A percentile compares a stretch with the other conserved stretches of the same genome.
Evolutionary conservation across 1,284 basidiomycete species (phyloP).

Genomic region (Papiliotrema laurentii): DNA sequence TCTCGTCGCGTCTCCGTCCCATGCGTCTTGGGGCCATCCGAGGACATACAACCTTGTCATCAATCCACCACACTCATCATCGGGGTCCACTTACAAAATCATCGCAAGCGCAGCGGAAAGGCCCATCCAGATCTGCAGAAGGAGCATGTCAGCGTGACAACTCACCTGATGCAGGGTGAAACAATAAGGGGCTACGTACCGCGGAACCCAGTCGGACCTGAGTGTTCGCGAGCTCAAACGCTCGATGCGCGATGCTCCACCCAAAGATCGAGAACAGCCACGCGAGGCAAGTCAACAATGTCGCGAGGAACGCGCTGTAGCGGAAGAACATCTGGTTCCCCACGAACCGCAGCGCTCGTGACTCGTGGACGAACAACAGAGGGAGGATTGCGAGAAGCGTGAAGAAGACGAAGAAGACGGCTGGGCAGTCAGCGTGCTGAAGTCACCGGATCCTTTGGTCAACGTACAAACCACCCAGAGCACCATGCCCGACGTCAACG

Average conservation of each 20-base stretch:
- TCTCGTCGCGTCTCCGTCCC: slow-evolving; percentile 27
- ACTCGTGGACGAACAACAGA: slow-evolving; percentile 38
- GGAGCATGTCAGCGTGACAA: too few species aligned
- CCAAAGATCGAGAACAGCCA: slow-evolving; percentile 45
- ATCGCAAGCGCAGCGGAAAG: slow-evolving; percentile 30
- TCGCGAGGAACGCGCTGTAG: slow-evolving; percentile 23
- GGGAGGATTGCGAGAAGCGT: slow-evolving; percentile 36
- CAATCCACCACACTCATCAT: too few species aligned
- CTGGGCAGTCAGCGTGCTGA: slow-evolving; percentile 13
- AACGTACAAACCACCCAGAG: slow-evolving; percentile 42
- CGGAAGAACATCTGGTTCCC: slow-evolving; percentile 38
- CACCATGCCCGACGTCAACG: slow-evolving; percentile 41
- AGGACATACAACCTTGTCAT: slow-evolving; percentile 25
- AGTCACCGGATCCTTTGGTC: not conserved
- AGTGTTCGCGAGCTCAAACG: slow-evolving; percentile 21
- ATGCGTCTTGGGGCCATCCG: slow-evolving; percentile 39
- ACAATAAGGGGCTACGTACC: slow-evolving; percentile 12
- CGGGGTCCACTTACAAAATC: slow-evolving; percentile 26
- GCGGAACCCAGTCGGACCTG: slow-evolving; percentile 32
- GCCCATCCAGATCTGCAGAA: slow-evolving; percentile 45
- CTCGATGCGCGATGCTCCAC: slow-evolving; percentile 40
- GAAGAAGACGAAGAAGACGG: slow-evolving; percentile 37
- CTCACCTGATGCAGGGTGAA: not conserved
- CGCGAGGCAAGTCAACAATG: slow-evolving; percentile 18
- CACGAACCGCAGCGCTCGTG: slow-evolving; percentile 28